Evolutionary conservation across 2,329 filamentous ascomycete species (phyloP), one percentile per base, ranked within the genome.

Genomic region (Chaetomium globosum): DNA sequence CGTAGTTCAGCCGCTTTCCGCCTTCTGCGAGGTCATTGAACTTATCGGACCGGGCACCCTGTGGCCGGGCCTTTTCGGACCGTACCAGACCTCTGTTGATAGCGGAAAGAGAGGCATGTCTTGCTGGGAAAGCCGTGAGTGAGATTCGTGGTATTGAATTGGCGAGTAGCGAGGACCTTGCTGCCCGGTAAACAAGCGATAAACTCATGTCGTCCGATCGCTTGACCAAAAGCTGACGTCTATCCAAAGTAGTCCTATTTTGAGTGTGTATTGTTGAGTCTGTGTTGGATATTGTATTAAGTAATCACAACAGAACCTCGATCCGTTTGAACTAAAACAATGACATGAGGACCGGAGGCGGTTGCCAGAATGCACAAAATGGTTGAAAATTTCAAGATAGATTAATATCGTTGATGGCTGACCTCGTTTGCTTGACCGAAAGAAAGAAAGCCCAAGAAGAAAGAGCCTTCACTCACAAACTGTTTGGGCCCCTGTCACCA

Each of bases 71-170:
- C 62, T 75, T 75, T 64, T 78, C 69, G 23, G 77, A 79, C 43
- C 72, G 67, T 30, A 87, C 85, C 62, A 92, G 80, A 16, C 89
- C 89, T 54, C 83, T 81, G 69, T 87, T 85, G 72, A 93, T 92
- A 52, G 89, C 89, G 10, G 89, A 89, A 66, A 91, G 81, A 51
- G 87, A 88, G 26, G 84, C 83, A 72, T 63, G 48, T 19, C 79
- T 73, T 66, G 82, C 81, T 26, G 67, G 73, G 61, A 63, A 63
- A 65, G 54, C 28, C 8, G 61, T 52, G 51, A 59, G 53, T 21
- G 65, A 60, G 46, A 63, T 36, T 33, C 43, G 48, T 46, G 51
- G 19, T 54, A 53, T 58, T 52, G 62, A 28, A 7, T 21, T 56
- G 30, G 36, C 21, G 33, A 62, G n/a, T 4, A 65, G 26, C 13